Evolutionary conservation across 2,329 filamentous ascomycete species (phyloP).

Genomic region (Corynespora cassiicola): DNA sequence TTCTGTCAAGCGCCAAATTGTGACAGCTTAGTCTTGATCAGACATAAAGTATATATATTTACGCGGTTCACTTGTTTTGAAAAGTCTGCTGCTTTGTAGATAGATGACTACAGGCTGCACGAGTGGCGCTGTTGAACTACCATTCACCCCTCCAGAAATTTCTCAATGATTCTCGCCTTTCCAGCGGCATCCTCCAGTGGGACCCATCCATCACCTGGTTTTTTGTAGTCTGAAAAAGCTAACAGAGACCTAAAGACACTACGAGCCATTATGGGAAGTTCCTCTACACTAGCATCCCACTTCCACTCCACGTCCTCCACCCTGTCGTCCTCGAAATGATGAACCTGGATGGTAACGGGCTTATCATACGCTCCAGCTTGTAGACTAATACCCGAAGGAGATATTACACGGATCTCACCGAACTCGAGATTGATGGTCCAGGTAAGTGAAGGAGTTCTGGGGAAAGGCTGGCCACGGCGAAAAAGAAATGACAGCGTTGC

Average conservation of each 20-base stretch:
- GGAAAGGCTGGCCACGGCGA: constrained; percentile 58
- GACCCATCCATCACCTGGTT: constrained; percentile 31
- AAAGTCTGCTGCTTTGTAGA: no score
- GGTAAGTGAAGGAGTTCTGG: constrained; percentile 52
- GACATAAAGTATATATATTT: no score
- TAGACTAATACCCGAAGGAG: constrained; percentile 26
- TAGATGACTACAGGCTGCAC: no score
- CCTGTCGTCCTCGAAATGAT: constrained; percentile 55
- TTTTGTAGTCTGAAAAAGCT: constrained; percentile 28
- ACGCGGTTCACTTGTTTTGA: no score
- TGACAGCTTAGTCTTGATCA: no score
- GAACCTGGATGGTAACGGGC: constrained; percentile 54
- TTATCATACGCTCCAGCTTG: constrained; percentile 36
- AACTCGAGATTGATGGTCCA: constrained; percentile 59
- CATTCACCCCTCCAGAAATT: constrained; percentile 12
- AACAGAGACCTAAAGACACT: constrained; percentile 22
- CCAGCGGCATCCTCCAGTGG: constrained; percentile 30
- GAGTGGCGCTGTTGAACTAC: no score
- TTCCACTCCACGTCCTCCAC: constrained; percentile 54
- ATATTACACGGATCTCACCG: constrained; percentile 42
- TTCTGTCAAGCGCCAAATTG: no score
- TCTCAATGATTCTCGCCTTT: constrained; percentile 23
- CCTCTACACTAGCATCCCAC: constrained; percentile 47
- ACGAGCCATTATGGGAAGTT: constrained; percentile 25
- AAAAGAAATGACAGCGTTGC: constrained; percentile 55